These are phyloP conservation scores for Chlorella variabilis DNA, from an alignment of 163 green algal genomes.

Conservation along the genomic window DNA sequence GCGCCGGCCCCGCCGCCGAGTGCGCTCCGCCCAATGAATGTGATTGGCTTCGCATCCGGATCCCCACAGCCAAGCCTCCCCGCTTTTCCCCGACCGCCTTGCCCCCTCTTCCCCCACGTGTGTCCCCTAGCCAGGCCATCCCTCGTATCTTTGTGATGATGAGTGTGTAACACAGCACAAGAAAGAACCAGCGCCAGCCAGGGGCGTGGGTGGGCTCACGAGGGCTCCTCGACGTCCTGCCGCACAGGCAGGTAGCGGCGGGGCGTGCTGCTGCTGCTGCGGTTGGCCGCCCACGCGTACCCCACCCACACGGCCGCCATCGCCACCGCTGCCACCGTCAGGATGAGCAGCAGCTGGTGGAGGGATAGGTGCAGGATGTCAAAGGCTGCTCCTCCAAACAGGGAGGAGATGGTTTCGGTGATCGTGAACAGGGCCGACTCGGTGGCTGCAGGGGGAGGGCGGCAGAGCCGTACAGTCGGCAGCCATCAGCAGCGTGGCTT, in stretches of 20 bases:
- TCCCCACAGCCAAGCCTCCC: too few species aligned
- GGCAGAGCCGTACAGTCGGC: too few species aligned
- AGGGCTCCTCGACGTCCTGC: slow-evolving; percentile 1
- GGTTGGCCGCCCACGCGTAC: slow-evolving; percentile 1
- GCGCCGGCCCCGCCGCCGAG: background rate
- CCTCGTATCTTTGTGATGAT: too few species aligned
- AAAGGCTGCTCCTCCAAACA: slow-evolving; percentile 51
- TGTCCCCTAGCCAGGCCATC: too few species aligned
- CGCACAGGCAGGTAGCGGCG: background rate
- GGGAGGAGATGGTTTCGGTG: slow-evolving; percentile 29
- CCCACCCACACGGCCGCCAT: slow-evolving; percentile 19
- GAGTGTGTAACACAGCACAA: too few species aligned
- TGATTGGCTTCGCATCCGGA: too few species aligned
- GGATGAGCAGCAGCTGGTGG: slow-evolving; percentile 1
- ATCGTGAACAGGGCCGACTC: slow-evolving; percentile 65
- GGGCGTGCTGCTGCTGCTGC: background rate
- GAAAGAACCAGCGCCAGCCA: too few species aligned
- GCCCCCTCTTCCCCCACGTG: too few species aligned
- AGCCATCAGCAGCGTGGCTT: background rate
- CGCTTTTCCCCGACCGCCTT: too few species aligned
- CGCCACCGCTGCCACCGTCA: slow-evolving; percentile 12
- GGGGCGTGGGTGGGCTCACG: background rate
- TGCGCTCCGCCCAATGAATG: background rate
- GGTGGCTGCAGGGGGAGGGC: slow-evolving; percentile 32
- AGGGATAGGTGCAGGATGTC: slow-evolving; percentile 46